Evolutionary conservation across 108 stramenopile species (phyloP), one percentile per base, ranked within the genome.

Genomic region (Seminavis robusta): DNA sequence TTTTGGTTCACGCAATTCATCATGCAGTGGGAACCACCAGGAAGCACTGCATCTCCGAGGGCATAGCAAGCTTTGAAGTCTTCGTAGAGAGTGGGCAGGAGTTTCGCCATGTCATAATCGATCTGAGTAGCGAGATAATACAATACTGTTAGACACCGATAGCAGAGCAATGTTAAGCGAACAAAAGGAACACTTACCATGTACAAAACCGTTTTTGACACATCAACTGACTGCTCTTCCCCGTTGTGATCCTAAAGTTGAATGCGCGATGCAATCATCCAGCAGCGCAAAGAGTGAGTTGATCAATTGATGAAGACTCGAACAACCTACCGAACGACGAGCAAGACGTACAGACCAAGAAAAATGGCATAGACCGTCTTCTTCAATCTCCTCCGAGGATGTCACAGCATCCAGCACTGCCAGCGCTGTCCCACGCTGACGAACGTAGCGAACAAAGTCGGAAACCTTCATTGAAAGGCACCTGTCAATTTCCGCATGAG

Each of bases 21-120:
- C 84, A 86, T 79, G 48, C 88, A 90, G 47, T 77, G 59, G 13
- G 33, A 49, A 31, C 84, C 88, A n/a, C 88, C 88, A 17, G 88
- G 88, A 19, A 90, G 63, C 37, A 77, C 56, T 1, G 52, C 63
- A 7, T n/a, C n/a, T n/a, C 76, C 58, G 46, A 85, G 52, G 40
- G 68, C 62, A 58, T 85, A 85, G 23, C 73, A 75, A 2, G 36
- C 27, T 25, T 33, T 32, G 28, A 89, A 83, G 34, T 83, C 60
- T 13, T 69, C 59, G 39, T 59, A 44, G 8, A 62, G 17, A 21
- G 59, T 33, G 2, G 87, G 87, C 2, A 80, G 56, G 13, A 79
- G 23, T 43, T 74, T 80, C 6, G 53, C 59, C 41, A 81, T 54
- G 52, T 89, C 87, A 6, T 81, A 38, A 59, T 89, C 87, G 29